Percentiles rank a stretch among this genome's conserved stretches.
Evolutionary conservation across 2,329 filamentous ascomycete species (phyloP).

Genomic region (Cladosporium sp.): DNA sequence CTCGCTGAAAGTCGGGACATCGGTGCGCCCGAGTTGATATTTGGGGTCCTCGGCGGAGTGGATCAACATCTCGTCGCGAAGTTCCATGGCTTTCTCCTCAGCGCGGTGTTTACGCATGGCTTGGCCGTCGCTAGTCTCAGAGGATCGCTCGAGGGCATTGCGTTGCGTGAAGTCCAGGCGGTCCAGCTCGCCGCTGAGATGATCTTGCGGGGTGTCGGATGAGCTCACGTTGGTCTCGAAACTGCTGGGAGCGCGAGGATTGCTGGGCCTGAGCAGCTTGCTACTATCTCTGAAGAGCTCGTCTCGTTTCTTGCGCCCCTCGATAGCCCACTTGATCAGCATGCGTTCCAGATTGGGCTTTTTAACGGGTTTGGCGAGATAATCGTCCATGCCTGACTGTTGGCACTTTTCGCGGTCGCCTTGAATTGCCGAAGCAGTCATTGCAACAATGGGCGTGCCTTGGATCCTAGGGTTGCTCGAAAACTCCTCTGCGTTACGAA

Average conservation of each 20-base stretch:
- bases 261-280: slow-evolving; percentile 16
- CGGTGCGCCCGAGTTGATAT: slow-evolving; percentile 19
- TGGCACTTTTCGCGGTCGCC: slow-evolving; percentile 72
- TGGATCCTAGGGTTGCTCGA: slow-evolving; percentile 51
- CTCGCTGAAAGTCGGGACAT: slow-evolving; percentile 16
- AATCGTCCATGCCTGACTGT: slow-evolving; percentile 70
- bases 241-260: slow-evolving; percentile 18
- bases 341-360: slow-evolving; percentile 64
- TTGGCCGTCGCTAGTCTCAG: slow-evolving; percentile 44
- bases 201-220: slow-evolving; percentile 30
- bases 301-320: slow-evolving; percentile 35
- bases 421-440: slow-evolving; percentile 75
- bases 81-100: slow-evolving; percentile 52
- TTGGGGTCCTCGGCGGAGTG: slow-evolving; percentile 41
- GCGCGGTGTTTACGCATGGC: slow-evolving; percentile 45
- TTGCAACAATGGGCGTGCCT: slow-evolving; percentile 71
- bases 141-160: slow-evolving; percentile 36
- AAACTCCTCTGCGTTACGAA: slow-evolving; percentile 66
- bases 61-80: slow-evolving; percentile 54
- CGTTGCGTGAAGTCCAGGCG: slow-evolving; percentile 34
- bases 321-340: slow-evolving; percentile 63
- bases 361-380: slow-evolving; percentile 69
- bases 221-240: slow-evolving; percentile 17
- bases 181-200: slow-evolving; percentile 28
- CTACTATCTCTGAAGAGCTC: slow-evolving; percentile 17